Conservation (phyloP, 495 filamentous ascomycete genomes). For the Hypoxylon lienhwacheense region DNA sequence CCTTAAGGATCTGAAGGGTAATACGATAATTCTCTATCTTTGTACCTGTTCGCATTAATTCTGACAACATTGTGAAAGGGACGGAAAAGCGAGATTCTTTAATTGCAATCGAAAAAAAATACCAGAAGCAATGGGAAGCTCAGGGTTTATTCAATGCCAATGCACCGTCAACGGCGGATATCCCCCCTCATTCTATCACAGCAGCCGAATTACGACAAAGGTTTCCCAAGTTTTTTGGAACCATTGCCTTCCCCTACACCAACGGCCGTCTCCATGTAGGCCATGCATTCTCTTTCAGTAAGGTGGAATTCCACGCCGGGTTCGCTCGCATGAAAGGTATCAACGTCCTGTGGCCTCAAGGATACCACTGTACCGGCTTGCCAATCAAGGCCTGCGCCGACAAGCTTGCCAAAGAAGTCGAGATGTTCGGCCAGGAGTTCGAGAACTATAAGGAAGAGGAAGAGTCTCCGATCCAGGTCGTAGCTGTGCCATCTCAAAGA, state of each 20-base stretch:
- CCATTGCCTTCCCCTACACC: conserved; percentile 96
- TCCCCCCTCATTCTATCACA: conserved; percentile 69
- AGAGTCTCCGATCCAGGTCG: conserved; percentile 37
- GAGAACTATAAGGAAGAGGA: conserved; percentile 69
- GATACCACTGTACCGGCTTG: conserved; percentile 97
- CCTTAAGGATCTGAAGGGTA: conserved; percentile 33
- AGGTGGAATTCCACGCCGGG: conserved; percentile 87
- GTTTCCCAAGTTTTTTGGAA: conserved; percentile 86
- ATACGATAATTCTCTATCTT: background rate
- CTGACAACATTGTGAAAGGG: conserved; percentile 14
- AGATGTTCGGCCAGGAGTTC: conserved; percentile 87
- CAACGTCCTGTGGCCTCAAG: conserved; percentile 81
- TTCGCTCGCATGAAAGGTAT: conserved; percentile 88
- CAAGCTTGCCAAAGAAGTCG: conserved; percentile 85
- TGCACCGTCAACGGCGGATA: conserved; percentile 74
- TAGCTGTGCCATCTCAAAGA: conserved; percentile 23
- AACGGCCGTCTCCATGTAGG: conserved; percentile 93
- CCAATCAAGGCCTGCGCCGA: conserved; percentile 97
- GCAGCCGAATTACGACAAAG: conserved; percentile 73
- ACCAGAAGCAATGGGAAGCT: conserved; percentile 83
- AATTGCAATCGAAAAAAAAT: conserved; percentile 87
- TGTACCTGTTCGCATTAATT: background rate
- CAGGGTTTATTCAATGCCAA: conserved; percentile 78
- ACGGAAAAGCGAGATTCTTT: conserved; percentile 93
- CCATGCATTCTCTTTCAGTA: conserved; percentile 85